Base-by-base conservation (phyloP, 2,329 filamentous ascomycete species). In the Emmonsia crescens region DNA sequence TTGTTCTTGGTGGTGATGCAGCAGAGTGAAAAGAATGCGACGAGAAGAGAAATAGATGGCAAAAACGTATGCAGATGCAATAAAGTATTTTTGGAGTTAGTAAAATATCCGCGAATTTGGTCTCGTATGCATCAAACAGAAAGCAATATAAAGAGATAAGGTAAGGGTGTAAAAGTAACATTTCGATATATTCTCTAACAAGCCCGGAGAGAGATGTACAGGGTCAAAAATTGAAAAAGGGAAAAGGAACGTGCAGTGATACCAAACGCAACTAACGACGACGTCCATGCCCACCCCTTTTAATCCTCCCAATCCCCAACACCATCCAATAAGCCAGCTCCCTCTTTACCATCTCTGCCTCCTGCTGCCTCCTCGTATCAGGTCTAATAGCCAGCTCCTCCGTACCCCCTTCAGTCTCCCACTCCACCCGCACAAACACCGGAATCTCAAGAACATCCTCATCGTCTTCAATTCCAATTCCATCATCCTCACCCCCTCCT, bases 281-380 rank as follows among this genome's bases (percentile, higher is more conserved):
- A 61, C 29, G 61, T 19, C 56, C 58, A 60, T 36, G 62, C 19
- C 58, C 61, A 59, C 62, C 62, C 55, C 59, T 31, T 66, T 78
- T 83, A 69, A 97, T 94, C 69, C 86, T 86, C 10, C 94, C 94
- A 62, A 95, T 83, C 3, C 93, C 93, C 42, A 97, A 79, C 24
- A 96, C 91, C 77, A 89, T 91, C 94, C 94, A 99, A 76, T 96
- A 97, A 61, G 91, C 91, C 75, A 97, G 77, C 72, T 97, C 94
- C 70, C 89, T 84, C 78, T 86, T 93, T 75, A 93, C 89, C 73
- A 82, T 87, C 56, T 79, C 83, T 52, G 83, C 85, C 73, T 82
- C 86, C 67, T 82, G 83, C 69, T 68, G 72, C 69, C 67, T 68
- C 38, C 65, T 66, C 31, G 65, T 61, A 57, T 59, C 74, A 71